A percentile compares a stretch with the other conserved stretches of the same genome.
These are phyloP conservation scores for Helminthosporium solani DNA, from an alignment of 2,329 filamentous ascomycete genomes.

Conservation along the genomic window DNA sequence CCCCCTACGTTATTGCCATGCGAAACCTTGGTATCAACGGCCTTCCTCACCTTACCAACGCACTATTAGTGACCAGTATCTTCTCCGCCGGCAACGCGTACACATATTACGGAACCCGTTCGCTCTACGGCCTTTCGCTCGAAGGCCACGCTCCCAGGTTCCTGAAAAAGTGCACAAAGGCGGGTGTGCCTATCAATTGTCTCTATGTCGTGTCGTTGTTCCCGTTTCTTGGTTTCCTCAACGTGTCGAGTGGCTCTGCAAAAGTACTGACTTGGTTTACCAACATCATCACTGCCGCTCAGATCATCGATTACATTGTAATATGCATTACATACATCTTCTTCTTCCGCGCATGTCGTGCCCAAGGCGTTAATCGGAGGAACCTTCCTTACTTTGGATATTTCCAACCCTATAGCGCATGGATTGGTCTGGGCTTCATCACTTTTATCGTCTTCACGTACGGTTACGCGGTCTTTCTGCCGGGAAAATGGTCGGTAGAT, in stretches of 20 bases:
- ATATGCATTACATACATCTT: constrained; percentile 58
- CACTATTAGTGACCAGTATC: constrained; percentile 52
- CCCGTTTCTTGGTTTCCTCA: constrained; percentile 68
- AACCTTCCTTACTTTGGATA: constrained; percentile 49
- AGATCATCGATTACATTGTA: constrained; percentile 47
- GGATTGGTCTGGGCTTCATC: constrained; percentile 17
- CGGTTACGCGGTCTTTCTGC: constrained; percentile 45
- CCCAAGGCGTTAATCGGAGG: constrained; percentile 49
- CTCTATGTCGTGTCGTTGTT: constrained; percentile 66
- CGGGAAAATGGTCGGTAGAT: constrained; percentile 46
- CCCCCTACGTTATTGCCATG: constrained; percentile 63
- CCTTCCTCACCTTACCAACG: constrained; percentile 59
- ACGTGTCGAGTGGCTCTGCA: constrained; percentile 64
- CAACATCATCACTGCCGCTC: constrained; percentile 69
- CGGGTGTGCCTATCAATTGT: constrained; percentile 70
- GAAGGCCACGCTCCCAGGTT: constrained; percentile 54
- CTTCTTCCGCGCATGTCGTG: constrained; percentile 52
- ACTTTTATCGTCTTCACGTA: constrained; percentile 17
- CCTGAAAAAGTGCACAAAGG: constrained; percentile 58
- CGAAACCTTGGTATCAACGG: constrained; percentile 49
- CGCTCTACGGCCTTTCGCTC: constrained; percentile 50
- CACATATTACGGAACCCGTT: constrained; percentile 53
- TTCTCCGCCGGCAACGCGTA: constrained; percentile 59
- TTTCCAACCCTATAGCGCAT: constrained; percentile 21
- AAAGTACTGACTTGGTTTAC: constrained; percentile 74